Conservation (phyloP, 164 flowering plant species). For the Nelumbo lutea region DNA sequence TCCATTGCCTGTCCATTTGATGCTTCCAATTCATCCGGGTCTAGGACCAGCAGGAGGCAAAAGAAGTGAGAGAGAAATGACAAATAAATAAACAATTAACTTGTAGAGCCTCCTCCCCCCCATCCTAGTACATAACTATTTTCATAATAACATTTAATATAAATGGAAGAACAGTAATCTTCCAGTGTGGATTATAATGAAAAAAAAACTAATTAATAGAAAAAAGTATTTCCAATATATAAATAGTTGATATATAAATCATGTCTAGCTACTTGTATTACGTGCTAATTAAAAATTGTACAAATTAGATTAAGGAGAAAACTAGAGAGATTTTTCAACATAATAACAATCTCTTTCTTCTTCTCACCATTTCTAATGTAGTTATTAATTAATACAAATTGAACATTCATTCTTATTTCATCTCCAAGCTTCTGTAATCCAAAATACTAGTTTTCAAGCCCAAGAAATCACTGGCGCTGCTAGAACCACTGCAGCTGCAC, state of each 20-base stretch:
- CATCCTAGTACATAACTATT: too few species aligned
- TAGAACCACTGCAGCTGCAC: slow-evolving; percentile 42
- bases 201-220: too few species aligned
- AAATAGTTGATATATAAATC: neutral
- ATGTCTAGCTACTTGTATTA: slow-evolving; percentile 11
- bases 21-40: too few species aligned
- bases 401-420: slow-evolving; percentile 42
- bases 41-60: too few species aligned
- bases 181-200: neutral
- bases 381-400: neutral
- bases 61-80: too few species aligned
- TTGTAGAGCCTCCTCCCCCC: too few species aligned
- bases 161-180: too few species aligned
- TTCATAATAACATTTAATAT: too few species aligned
- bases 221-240: neutral
- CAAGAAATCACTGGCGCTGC: slow-evolving; percentile 48
- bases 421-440: slow-evolving; percentile 78
- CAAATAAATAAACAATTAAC: too few species aligned
- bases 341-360: slow-evolving; percentile 12
- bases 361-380: slow-evolving; percentile 2
- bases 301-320: slow-evolving; percentile 12
- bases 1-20: too few species aligned
- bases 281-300: slow-evolving; percentile 15
- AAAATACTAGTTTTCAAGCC: slow-evolving; percentile 51
- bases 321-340: slow-evolving; percentile 13